A percentile compares a stretch with the other conserved stretches of the same genome.
These are phyloP conservation scores for Picochlorum sp. DNA, from an alignment of 139 green algal genomes.

Conservation along the genomic window DNA sequence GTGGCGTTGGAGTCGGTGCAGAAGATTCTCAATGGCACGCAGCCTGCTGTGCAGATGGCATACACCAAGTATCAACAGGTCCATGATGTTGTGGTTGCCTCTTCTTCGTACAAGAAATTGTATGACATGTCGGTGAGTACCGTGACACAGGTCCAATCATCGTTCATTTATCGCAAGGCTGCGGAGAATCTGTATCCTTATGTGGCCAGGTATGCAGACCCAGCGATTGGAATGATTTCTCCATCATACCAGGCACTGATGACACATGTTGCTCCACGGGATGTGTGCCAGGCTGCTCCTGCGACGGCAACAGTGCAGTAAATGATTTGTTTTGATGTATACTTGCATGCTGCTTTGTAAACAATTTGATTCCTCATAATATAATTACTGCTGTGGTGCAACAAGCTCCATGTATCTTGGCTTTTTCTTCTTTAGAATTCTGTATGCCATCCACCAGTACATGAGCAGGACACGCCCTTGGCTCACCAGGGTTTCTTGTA, in stretches of 20 bases:
- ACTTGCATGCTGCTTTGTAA: not conserved
- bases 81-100: conserved; percentile 25
- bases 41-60: conserved; percentile 16
- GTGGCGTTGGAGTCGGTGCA: conserved; percentile 22
- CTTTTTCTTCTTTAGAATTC: conserved; percentile 47
- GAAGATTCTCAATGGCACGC: conserved; percentile 9
- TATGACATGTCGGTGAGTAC: conserved; percentile 1
- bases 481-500: conserved; percentile 18
- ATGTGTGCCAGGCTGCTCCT: not conserved
- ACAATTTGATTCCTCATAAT: not conserved
- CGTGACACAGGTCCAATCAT: conserved; percentile 10
- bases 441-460: conserved; percentile 66
- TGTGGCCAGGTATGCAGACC: conserved; percentile 7
- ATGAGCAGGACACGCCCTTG: conserved; percentile 50
- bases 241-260: conserved; percentile 10
- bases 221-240: not conserved
- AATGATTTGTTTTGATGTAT: not conserved
- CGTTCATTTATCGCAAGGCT: conserved; percentile 11
- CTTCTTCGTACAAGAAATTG: conserved; percentile 23
- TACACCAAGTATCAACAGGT: conserved; percentile 9
- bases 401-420: conserved; percentile 33
- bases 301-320: not conserved
- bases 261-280: conserved; percentile 7
- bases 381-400: not conserved
- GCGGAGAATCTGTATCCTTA: conserved; percentile 14